Evolutionary conservation across 2,329 filamentous ascomycete genomes (phyloP).

Genomic region (Clathrospora elynae): DNA sequence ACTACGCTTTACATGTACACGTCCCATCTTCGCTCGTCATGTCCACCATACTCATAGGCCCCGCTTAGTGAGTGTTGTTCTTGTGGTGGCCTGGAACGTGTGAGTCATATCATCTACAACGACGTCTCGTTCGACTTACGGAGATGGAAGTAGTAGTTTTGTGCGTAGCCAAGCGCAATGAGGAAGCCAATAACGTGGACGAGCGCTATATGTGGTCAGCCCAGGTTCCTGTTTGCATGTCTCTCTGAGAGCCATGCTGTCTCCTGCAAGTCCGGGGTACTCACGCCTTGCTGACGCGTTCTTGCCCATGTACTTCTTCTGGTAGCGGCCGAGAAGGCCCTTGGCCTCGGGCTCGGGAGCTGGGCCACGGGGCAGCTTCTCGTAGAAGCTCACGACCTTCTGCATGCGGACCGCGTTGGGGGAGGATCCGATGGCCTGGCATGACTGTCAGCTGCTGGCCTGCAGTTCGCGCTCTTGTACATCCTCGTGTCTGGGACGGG

Average conservation of each 20-base stretch:
- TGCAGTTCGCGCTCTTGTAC: not conserved
- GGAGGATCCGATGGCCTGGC: constrained; percentile 88
- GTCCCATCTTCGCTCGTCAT: constrained; percentile 23
- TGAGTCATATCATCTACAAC: constrained; percentile 22
- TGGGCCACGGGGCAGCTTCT: constrained; percentile 91
- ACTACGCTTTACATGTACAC: constrained; percentile 50
- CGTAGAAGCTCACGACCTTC: constrained; percentile 97
- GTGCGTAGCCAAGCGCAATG: constrained; percentile 83
- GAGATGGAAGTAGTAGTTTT: constrained; percentile 99
- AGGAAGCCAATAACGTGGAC: constrained; percentile 82
- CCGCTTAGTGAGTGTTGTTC: constrained; percentile 94
- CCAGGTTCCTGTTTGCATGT: constrained; percentile 4
- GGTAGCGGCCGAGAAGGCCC: constrained; percentile 87
- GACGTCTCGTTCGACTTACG: constrained; percentile 66
- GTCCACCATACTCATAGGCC: constrained; percentile 10
- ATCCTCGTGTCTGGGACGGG: too few relatives aligned
- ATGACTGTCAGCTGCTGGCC: constrained; percentile 34
- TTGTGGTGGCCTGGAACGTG: constrained; percentile 87
- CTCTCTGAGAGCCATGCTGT: not conserved
- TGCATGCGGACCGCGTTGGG: constrained; percentile 98
- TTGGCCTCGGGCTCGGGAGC: constrained; percentile 82
- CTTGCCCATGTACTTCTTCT: constrained; percentile 88
- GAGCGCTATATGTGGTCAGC: constrained; percentile 66
- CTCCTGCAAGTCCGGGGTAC: constrained; percentile 48
- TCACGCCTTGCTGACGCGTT: constrained; percentile 87